These are phyloP conservation scores for Ophiostoma quercus DNA, from an alignment of 2,329 filamentous ascomycete species.

Conservation along the genomic window DNA sequence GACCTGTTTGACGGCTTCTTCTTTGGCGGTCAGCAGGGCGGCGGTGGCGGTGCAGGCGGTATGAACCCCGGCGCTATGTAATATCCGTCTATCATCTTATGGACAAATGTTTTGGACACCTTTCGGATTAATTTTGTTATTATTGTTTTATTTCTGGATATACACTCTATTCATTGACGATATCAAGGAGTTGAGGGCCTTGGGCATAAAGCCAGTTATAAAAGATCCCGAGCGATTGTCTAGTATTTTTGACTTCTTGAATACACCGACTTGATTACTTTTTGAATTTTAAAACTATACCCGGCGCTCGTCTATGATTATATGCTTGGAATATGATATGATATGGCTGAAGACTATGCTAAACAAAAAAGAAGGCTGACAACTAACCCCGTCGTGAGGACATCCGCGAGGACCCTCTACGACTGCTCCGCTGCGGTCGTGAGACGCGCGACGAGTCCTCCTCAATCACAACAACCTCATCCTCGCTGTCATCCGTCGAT, in stretches of 20 bases:
- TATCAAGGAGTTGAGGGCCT: conserved; percentile 1
- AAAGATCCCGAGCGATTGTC: not conserved
- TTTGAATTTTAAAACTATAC: not conserved
- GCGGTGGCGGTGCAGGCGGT: conserved; percentile 31
- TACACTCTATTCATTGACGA: not conserved
- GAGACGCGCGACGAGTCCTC: conserved; percentile 15
- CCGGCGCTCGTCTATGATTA: not conserved
- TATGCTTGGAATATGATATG: not conserved
- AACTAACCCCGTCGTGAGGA: not conserved
- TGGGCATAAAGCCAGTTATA: not conserved
- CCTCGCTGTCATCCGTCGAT: conserved; percentile 16
- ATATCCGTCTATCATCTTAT: not conserved
- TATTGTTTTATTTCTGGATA: not conserved
- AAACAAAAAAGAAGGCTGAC: not conserved
- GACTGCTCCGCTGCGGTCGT: not conserved
- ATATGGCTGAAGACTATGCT: not conserved
- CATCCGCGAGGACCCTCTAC: not conserved
- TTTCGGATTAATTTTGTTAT: not conserved
- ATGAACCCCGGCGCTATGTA: conserved; percentile 16
- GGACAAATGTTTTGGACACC: not conserved
- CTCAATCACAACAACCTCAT: conserved; percentile 23
- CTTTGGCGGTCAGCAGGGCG: conserved; percentile 53
- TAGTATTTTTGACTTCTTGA: not conserved
- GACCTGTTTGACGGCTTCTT: conserved; percentile 70
- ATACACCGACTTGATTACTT: not conserved